Evolutionary conservation across 169 alveolate genomes (phyloP), one percentile per base, ranked within the genome.

Genomic region (Plasmodium vinckei): DNA sequence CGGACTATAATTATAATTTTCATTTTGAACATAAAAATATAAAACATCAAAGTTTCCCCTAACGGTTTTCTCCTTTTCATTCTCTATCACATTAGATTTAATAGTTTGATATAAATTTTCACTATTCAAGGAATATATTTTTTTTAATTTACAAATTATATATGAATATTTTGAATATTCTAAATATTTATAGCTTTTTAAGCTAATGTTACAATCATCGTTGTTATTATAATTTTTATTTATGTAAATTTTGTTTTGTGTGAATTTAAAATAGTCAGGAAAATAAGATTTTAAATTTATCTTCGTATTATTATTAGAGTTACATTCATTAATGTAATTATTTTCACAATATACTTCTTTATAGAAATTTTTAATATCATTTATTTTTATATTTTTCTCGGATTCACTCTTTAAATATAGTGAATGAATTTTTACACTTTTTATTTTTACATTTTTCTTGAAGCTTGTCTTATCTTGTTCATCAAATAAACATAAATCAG

Each of bases 201-300:
- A 9, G 60, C 68, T 60, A 19, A 73, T 73, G 60, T 23, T 51
- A 54, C 10, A 46, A 33, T 54, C 59, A 10, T 23, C 44, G 21
- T 73, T 65, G 61, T 59, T 15, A 13, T 49, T 60, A 19, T 27
- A 7, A 25, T 47, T 49, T 73, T 12, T 56, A 60, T 49, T 61
- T 73, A 73, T 13, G 88, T 73, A 73, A 23, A 63, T 33, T 19
- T 56, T 61, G 47, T 60, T 60, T 9, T 44, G 44, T 61, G 21
- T 73, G 12, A 73, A 73, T 23, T 73, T 39, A 42, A 73, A 73
- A 54, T 15, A 73, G 23, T 73, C 73, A 47, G 88, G 88, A 61
- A 73, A 73, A 73, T 61, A 73, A 1, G 75, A 73, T 61, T 47
- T 67, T 19, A 60, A 60, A 17, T 46, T 61, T 19, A 60, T 61